Evolutionary conservation across 805 yeast species (phyloP).

Genomic region (Pichia nakasei): DNA sequence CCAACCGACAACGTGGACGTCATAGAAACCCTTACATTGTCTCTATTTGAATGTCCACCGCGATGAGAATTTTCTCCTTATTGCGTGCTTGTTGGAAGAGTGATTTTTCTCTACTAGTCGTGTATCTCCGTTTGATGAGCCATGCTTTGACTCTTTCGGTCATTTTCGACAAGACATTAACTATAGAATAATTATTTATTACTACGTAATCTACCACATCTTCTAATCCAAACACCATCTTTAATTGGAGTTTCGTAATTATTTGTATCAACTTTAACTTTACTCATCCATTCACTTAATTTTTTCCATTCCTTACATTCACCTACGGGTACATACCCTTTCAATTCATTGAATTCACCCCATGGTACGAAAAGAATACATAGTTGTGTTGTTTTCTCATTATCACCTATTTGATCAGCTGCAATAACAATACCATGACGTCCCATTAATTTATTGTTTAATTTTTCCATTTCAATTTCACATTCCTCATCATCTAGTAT

Average conservation of each 20-base stretch:
- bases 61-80: neutral
- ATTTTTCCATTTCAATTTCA: neutral
- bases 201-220: slow-evolving; percentile 19
- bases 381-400: slow-evolving; percentile 14
- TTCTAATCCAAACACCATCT: slow-evolving; percentile 13
- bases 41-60: neutral
- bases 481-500: slow-evolving; percentile 10
- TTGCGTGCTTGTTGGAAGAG: slow-evolving; percentile 5
- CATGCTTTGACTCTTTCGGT: slow-evolving; percentile 38
- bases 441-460: neutral
- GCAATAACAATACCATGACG: slow-evolving; percentile 13
- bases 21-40: slow-evolving; percentile 2
- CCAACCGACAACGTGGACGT: neutral
- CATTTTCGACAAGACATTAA: slow-evolving; percentile 27
- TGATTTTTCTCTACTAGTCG: slow-evolving; percentile 20
- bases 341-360: slow-evolving; percentile 9
- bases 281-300: slow-evolving; percentile 3
- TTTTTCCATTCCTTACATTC: slow-evolving; percentile 13
- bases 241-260: slow-evolving; percentile 11
- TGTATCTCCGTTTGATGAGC: slow-evolving; percentile 48
- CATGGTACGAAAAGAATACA: slow-evolving; percentile 19
- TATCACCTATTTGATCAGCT: slow-evolving; percentile 4
- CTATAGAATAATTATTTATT: neutral
- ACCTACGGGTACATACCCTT: slow-evolving; percentile 19
- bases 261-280: slow-evolving; percentile 12